Conservation (phyloP, 305 asterid species). For the Galium porrigens region DNA sequence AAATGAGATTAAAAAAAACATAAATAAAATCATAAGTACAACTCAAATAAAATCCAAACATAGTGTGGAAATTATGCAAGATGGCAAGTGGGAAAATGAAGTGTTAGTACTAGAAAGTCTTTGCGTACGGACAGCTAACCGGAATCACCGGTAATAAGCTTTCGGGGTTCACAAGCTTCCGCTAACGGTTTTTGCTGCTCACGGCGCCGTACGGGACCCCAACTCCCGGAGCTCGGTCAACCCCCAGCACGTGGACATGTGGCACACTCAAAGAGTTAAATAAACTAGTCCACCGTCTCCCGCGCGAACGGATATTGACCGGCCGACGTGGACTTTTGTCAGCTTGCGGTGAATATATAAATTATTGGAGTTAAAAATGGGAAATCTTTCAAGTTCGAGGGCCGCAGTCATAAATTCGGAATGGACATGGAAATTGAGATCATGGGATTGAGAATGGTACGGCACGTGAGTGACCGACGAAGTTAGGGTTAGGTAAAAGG, state of each 20-base stretch:
- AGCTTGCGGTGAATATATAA: slow-evolving; percentile 2
- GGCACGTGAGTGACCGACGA: slow-evolving; percentile 25
- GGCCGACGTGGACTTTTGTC: slow-evolving; percentile 5
- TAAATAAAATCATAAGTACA: too few species aligned
- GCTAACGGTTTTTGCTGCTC: neutral
- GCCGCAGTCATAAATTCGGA: slow-evolving; percentile 1
- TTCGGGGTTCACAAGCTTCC: neutral
- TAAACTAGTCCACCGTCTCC: neutral
- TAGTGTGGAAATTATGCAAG: neutral
- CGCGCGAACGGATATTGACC: neutral
- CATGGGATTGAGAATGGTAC: slow-evolving; percentile 7
- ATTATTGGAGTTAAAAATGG: neutral
- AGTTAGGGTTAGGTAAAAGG: neutral
- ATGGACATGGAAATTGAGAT: slow-evolving; percentile 1
- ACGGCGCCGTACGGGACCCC: slow-evolving; percentile 16
- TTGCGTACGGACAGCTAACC: slow-evolving; percentile 9
- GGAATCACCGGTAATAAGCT: neutral
- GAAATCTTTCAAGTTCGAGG: neutral
- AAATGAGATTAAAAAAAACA: too few species aligned
- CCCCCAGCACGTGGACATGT: slow-evolving; percentile 15
- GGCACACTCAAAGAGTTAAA: neutral
- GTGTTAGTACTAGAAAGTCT: neutral
- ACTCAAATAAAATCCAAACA: too few species aligned
- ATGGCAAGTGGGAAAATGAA: slow-evolving; percentile 6
- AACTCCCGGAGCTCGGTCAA: slow-evolving; percentile 8